phyloP scores from a whole-genome alignment of 371 early-diverging fungal species.

The Apophysomyces elegans region DNA sequence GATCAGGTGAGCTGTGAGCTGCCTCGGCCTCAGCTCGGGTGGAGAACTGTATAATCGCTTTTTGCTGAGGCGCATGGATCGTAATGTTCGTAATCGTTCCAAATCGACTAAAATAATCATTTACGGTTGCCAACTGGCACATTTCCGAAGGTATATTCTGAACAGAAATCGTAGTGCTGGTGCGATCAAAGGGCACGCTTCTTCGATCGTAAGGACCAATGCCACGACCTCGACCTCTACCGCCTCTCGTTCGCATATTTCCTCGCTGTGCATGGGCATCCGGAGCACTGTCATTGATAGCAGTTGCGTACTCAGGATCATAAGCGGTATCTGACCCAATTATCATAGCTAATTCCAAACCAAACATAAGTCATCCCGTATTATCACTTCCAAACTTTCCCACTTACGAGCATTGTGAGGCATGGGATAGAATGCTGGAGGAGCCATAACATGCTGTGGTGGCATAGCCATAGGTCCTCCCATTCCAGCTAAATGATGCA shows the following conservation, averaged over 20 bases:
- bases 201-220: slow-evolving; percentile 20
- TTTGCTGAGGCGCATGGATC: slow-evolving; percentile 46
- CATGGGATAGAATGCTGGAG: slow-evolving; percentile 26
- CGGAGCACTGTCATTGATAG: background rate
- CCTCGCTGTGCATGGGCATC: slow-evolving; percentile 19
- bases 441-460: slow-evolving; percentile 9
- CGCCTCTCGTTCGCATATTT: slow-evolving; percentile 31
- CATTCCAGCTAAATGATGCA: slow-evolving; percentile 24
- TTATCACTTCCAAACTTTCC: background rate
- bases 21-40: slow-evolving; percentile 60
- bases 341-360: background rate
- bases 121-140: slow-evolving; percentile 65
- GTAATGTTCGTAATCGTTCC: slow-evolving; percentile 73
- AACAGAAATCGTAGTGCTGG: slow-evolving; percentile 62
- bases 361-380: background rate
- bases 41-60: slow-evolving; percentile 67
- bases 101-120: slow-evolving; percentile 73
- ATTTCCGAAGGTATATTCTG: slow-evolving; percentile 77
- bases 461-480: slow-evolving; percentile 22
- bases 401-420: slow-evolving; percentile 25
- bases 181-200: slow-evolving; percentile 15
- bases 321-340: slow-evolving; percentile 16
- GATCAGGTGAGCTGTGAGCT: slow-evolving; percentile 69
- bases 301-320: slow-evolving; percentile 25
- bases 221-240: slow-evolving; percentile 45